Evolutionary conservation across 2,329 filamentous ascomycete genomes (phyloP).

Genomic region (Calonectria fujianensis): DNA sequence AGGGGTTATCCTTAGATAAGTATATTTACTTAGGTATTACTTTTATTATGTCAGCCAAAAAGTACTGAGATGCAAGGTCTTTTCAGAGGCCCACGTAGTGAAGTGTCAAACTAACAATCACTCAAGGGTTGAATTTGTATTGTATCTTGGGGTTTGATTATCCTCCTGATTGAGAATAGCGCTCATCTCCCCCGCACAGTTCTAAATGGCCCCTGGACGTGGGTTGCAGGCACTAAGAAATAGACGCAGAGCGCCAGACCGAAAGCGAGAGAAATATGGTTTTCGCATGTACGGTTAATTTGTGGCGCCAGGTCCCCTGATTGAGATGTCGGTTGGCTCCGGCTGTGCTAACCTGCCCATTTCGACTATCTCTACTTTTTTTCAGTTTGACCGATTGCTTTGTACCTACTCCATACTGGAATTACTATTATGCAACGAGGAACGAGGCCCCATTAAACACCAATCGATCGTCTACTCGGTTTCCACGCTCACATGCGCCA

Average conservation of each 20-base stretch:
- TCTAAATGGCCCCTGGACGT: neutral
- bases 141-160: neutral
- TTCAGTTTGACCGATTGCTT: neutral
- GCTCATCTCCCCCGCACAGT: neutral
- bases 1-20: too few species aligned
- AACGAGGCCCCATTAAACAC: neutral
- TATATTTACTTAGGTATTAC: too few species aligned
- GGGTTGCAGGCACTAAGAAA: neutral
- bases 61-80: too few species aligned
- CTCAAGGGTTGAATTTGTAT: too few species aligned
- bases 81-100: too few species aligned
- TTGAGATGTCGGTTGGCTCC: neutral
- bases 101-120: too few species aligned
- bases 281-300: neutral
- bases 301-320: neutral
- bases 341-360: too few species aligned
- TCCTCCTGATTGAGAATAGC: neutral
- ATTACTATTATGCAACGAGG: too few species aligned
- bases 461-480: neutral
- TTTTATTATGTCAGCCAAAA: too few species aligned
- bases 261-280: neutral
- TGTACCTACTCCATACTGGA: too few species aligned
- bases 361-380: neutral
- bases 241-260: neutral
- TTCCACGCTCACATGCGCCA: neutral